Evolutionary conservation across 2,329 filamentous ascomycete species (phyloP).

Genomic region (Curvularia lunata): DNA sequence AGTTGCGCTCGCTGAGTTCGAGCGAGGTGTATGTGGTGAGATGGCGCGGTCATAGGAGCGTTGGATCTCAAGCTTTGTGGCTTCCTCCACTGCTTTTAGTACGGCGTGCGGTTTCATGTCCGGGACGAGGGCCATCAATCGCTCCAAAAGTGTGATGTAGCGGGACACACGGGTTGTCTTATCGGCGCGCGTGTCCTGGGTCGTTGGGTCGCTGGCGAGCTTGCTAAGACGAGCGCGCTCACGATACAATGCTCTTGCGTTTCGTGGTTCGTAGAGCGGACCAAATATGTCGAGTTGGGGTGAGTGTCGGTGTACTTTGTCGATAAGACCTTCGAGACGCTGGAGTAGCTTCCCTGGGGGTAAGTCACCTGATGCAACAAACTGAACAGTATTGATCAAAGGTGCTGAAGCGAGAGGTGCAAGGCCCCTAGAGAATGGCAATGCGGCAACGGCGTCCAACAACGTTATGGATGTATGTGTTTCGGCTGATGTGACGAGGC

Average conservation of each 20-base stretch:
- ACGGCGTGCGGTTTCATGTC: constrained; percentile 31
- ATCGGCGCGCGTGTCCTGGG: constrained; percentile 28
- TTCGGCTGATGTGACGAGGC: constrained; percentile 23
- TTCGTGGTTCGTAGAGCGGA: constrained; percentile 31
- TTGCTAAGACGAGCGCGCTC: constrained; percentile 38
- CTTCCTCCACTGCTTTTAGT: constrained; percentile 27
- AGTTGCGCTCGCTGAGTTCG: neutral
- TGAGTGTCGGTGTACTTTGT: constrained; percentile 41
- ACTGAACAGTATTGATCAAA: constrained; percentile 33
- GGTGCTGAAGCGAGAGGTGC: constrained; percentile 32
- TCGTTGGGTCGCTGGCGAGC: constrained; percentile 23
- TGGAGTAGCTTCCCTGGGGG: constrained; percentile 40
- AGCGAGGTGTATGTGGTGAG: neutral
- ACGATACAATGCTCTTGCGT: constrained; percentile 35
- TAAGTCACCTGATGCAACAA: constrained; percentile 38
- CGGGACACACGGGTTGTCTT: constrained; percentile 39
- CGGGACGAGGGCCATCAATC: constrained; percentile 38
- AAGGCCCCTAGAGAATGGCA: constrained; percentile 40
- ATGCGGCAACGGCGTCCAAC: constrained; percentile 34
- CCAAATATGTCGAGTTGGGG: constrained; percentile 39
- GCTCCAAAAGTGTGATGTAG: constrained; percentile 38
- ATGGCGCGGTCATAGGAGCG: constrained; percentile 33
- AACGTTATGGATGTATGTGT: constrained; percentile 25
- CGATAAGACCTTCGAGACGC: constrained; percentile 43
- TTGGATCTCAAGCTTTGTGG: constrained; percentile 29